These are phyloP conservation scores for Fragilariopsis cylindrus DNA, from an alignment of 108 stramenopile genomes.

Conservation along the genomic window DNA sequence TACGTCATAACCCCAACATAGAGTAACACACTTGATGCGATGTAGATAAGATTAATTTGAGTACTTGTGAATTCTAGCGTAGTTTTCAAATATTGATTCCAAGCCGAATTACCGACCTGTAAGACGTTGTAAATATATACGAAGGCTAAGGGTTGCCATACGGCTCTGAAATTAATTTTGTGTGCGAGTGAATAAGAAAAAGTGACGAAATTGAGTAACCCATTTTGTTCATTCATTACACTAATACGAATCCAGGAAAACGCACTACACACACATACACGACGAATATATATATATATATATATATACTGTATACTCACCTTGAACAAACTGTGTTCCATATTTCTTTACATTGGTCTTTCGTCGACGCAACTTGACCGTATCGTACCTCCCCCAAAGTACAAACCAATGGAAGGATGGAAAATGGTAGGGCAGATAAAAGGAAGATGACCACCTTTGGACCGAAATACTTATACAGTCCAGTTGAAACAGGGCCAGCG, in stretches of 20 bases:
- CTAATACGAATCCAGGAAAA: too few species aligned
- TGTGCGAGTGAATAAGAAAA: too few species aligned
- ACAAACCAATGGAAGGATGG: constrained; percentile 62
- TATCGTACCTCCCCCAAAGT: constrained; percentile 61
- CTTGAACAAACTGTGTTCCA: constrained; percentile 79
- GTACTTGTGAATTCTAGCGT: constrained; percentile 66
- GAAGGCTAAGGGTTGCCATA: constrained; percentile 89
- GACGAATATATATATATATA: too few species aligned
- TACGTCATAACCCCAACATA: constrained; percentile 80
- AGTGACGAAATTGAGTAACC: too few species aligned
- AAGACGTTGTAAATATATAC: constrained; percentile 87
- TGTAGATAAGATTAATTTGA: constrained; percentile 74
- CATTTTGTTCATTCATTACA: too few species aligned
- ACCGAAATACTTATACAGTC: constrained; percentile 59
- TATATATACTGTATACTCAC: too few species aligned
- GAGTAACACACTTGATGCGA: constrained; percentile 67
- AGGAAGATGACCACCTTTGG: constrained; percentile 54
- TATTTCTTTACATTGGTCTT: constrained; percentile 78
- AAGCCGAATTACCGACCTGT: constrained; percentile 84
- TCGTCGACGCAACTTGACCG: constrained; percentile 47
- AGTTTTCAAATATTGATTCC: constrained; percentile 78
- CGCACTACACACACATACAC: too few species aligned
- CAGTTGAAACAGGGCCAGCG: constrained; percentile 67
- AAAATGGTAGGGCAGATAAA: constrained; percentile 63
- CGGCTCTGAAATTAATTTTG: constrained; percentile 41